These are phyloP conservation scores for Seiridium unicorne DNA, from an alignment of 2,329 filamentous ascomycete genomes.

Conservation along the genomic window DNA sequence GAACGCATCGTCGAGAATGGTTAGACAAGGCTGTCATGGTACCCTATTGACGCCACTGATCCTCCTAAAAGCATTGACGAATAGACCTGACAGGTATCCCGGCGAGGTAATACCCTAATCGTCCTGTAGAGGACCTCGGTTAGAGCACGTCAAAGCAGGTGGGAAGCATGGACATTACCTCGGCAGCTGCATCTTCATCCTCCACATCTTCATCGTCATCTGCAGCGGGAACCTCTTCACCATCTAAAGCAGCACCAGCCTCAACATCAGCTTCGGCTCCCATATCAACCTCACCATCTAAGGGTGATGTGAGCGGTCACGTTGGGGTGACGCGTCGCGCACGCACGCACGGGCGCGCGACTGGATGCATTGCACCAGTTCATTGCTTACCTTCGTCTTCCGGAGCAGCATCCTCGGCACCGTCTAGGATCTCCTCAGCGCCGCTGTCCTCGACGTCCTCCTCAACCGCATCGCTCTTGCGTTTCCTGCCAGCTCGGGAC, in stretches of 20 bases:
- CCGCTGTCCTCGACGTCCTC: conserved; percentile 17
- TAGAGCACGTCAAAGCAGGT: conserved; percentile 15
- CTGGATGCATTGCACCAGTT: not conserved
- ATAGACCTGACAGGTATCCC: conserved; percentile 18
- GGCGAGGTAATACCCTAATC: conserved; percentile 22
- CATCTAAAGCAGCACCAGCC: conserved; percentile 16
- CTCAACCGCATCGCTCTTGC: conserved; percentile 19
- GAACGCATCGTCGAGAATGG: not conserved
- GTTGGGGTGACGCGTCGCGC: not conserved
- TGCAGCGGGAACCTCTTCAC: conserved; percentile 11
- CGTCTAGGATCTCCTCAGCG: conserved; percentile 22
- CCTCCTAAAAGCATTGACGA: conserved; percentile 21
- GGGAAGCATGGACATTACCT: conserved; percentile 18
- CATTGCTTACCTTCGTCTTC: conserved; percentile 12
- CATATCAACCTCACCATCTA: conserved; percentile 12
- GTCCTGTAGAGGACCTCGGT: conserved; percentile 28
- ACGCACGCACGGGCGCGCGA: not conserved
- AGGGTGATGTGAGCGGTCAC: conserved; percentile 8
- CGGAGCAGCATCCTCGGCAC: conserved; percentile 10
- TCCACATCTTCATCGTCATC: conserved; percentile 15
- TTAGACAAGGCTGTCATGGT: not conserved
- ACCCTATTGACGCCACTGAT: conserved; percentile 18
- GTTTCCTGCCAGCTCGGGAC: conserved; percentile 16
- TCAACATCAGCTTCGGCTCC: conserved; percentile 20
- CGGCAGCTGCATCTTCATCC: conserved; percentile 13